Percentiles rank a stretch among this genome's conserved stretches.
Evolutionary conservation across 108 stramenopile genomes (phyloP).

Genomic region (Discostella pseudostelligera): DNA sequence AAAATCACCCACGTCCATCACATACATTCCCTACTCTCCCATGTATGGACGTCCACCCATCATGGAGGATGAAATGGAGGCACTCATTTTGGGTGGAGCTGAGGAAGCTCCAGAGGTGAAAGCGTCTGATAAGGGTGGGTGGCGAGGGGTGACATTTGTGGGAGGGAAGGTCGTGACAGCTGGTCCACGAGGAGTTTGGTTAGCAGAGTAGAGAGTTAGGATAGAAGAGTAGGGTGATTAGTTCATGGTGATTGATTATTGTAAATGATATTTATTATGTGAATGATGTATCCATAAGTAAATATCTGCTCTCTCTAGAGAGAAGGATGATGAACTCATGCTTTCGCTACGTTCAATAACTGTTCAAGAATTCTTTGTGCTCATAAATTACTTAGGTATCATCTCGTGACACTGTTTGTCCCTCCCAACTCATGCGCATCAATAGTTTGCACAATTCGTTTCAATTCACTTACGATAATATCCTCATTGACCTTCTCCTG

Average conservation of each 20-base stretch:
- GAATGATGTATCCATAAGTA: too few species aligned
- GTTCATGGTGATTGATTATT: too few species aligned
- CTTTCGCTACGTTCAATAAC: neutral
- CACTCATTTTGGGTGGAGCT: conserved; percentile 85
- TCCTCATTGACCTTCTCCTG: conserved; percentile 40
- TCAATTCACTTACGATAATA: conserved; percentile 48
- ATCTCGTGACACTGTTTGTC: conserved; percentile 6
- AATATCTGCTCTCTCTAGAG: too few species aligned
- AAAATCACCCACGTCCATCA: conserved; percentile 21
- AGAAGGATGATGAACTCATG: too few species aligned
- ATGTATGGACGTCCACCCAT: conserved; percentile 84
- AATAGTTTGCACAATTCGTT: conserved; percentile 36
- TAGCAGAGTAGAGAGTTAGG: conserved; percentile 16
- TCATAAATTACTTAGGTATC: too few species aligned
- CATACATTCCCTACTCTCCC: conserved; percentile 42
- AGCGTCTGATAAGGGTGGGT: conserved; percentile 12
- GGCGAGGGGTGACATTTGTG: conserved; percentile 18
- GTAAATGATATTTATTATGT: too few species aligned
- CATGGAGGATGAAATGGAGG: conserved; percentile 91
- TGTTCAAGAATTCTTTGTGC: too few species aligned
- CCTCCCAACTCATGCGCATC: conserved; percentile 38
- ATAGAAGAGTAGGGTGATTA: too few species aligned
- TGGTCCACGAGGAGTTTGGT: conserved; percentile 43
- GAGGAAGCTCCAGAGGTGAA: conserved; percentile 47
- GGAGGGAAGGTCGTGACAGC: conserved; percentile 38